Evolutionary conservation across 2,329 filamentous ascomycete genomes (phyloP), one percentile per base, ranked within the genome.

Genomic region (Esteya vermicola): DNA sequence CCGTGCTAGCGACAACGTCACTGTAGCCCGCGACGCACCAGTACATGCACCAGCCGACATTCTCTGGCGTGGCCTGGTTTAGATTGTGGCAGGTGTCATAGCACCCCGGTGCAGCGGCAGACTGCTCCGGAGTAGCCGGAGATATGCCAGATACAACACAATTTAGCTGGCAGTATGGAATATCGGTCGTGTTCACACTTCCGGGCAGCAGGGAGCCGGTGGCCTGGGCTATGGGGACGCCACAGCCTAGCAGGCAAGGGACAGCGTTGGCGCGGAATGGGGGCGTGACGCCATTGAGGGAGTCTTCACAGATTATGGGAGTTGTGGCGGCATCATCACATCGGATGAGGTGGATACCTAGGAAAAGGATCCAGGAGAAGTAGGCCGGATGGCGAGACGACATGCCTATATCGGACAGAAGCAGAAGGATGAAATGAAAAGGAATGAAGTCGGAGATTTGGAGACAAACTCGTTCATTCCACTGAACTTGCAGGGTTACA

Each of bases 261-360:
- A 39, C 30, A 21, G 6, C 25, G 20, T 39, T 39, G 20, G 21
- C 21, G 9, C 33, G 19, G 14, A 39, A 39, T n/a, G 37, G 37
- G 6, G 30, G 28, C 9, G 23, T 28, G 22, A 13, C 27, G 28
- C 27, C 30, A 22, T 39, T 21, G 22, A 39, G 20, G 14, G 37
- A 33, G 30, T 39, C 37, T 21, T 39, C 30, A 25, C 37, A 39
- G 30, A 39, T 39, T n/a, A n/a, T n/a, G n/a, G n/a, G n/a, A n/a
- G n/a, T n/a, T n/a, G n/a, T n/a, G n/a, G n/a, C n/a, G n/a, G n/a
- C n/a, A n/a, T n/a, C n/a, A n/a, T n/a, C n/a, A n/a, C n/a, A n/a
- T n/a, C n/a, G n/a, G n/a, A n/a, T n/a, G n/a, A n/a, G n/a, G n/a
- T n/a, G n/a, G n/a, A n/a, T n/a, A n/a, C n/a, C n/a, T n/a, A n/a